phyloP scores from a whole-genome alignment of 1,284 basidiomycete species.

The Marasmius sp. region DNA sequence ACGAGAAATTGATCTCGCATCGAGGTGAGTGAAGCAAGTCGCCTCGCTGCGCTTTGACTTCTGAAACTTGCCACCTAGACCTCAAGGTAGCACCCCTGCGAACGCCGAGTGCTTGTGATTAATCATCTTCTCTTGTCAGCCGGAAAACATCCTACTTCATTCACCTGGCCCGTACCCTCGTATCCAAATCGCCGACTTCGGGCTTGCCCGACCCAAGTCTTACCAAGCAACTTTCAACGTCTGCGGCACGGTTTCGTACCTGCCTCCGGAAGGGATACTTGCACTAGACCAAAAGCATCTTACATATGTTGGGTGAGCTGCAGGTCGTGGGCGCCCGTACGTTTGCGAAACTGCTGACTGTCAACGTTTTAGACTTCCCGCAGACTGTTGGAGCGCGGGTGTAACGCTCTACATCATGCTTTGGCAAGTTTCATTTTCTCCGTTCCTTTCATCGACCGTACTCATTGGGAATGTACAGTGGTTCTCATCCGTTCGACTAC shows the following conservation, averaged over 20 bases:
- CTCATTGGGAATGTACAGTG: conserved; percentile 38
- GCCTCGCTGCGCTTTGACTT: conserved; percentile 1
- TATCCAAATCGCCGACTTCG: conserved; percentile 84
- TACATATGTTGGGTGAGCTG: conserved; percentile 58
- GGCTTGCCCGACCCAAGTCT: conserved; percentile 77
- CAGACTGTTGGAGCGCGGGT: conserved; percentile 84
- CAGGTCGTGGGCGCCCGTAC: background rate
- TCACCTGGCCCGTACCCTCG: conserved; percentile 78
- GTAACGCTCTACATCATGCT: conserved; percentile 81
- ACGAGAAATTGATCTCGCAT: conserved; percentile 75
- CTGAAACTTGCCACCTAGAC: conserved; percentile 42
- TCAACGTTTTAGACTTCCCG: conserved; percentile 53
- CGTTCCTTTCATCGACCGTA: conserved; percentile 3
- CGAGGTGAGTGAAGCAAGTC: conserved; percentile 56
- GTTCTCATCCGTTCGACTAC: conserved; percentile 74
- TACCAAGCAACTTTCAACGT: conserved; percentile 79
- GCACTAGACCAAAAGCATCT: conserved; percentile 71
- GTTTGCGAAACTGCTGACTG: background rate
- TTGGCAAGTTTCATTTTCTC: conserved; percentile 46
- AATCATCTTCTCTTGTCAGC: conserved; percentile 39
- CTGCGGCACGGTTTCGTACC: conserved; percentile 79
- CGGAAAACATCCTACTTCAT: conserved; percentile 82
- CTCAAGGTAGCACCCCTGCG: conserved; percentile 53
- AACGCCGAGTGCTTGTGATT: background rate
- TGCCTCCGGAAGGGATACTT: conserved; percentile 81